Conservation (phyloP, 225 moss, liverwort and hornwort genomes). For the Polytrichum formosum region DNA sequence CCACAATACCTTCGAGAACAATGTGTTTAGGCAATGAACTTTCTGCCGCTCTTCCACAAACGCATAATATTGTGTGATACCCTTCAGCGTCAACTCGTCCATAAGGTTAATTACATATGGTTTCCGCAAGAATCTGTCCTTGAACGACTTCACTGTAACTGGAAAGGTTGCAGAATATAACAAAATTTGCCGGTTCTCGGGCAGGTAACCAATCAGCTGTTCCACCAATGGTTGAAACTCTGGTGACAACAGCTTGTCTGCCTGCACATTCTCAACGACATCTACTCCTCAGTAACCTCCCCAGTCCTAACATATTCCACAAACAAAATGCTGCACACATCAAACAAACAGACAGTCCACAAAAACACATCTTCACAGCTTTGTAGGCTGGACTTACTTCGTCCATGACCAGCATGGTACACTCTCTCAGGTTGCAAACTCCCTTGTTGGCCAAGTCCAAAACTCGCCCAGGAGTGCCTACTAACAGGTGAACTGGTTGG, state of each 20-base stretch:
- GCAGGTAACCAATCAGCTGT: constrained; percentile 58
- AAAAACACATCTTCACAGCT: neutral
- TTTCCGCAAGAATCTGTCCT: constrained; percentile 62
- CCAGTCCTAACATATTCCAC: too few relatives aligned
- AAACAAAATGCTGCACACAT: too few relatives aligned
- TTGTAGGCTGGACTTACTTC: constrained; percentile 32
- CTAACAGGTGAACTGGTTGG: constrained; percentile 60
- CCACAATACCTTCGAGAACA: constrained; percentile 51
- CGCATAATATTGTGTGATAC: constrained; percentile 64
- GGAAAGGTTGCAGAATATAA: constrained; percentile 68
- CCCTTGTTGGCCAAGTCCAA: constrained; percentile 66
- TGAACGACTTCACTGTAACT: constrained; percentile 69
- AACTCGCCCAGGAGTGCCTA: constrained; percentile 61
- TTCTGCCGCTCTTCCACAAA: constrained; percentile 75
- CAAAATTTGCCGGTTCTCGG: constrained; percentile 63
- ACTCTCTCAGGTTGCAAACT: constrained; percentile 65
- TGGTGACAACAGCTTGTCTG: constrained; percentile 60
- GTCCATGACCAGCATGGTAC: constrained; percentile 69
- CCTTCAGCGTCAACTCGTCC: constrained; percentile 69
- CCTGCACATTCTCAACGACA: constrained; percentile 21
- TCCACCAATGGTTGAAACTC: constrained; percentile 67
- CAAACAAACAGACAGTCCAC: neutral
- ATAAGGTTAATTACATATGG: constrained; percentile 69
- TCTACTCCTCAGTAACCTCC: neutral
- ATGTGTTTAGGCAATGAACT: constrained; percentile 59